Base-by-base conservation (phyloP, 306 rosid species). In the Hippophae tibetana region DNA sequence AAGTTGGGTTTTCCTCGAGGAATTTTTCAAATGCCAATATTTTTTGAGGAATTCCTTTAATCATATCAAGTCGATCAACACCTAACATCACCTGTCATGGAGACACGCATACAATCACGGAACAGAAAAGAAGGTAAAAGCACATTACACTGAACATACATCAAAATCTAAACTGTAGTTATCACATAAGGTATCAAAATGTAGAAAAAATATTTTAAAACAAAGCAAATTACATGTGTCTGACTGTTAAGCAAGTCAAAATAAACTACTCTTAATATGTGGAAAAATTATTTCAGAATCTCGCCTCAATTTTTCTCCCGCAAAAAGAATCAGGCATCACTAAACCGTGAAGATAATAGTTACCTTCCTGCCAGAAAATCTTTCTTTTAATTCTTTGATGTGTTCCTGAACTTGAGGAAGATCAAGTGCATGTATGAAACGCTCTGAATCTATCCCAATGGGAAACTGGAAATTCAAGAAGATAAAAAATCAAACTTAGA, bases 31-130 rank as follows among this genome's bases (percentile, higher is more conserved):
- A 89, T 42, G 97, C 97, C 62, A 89, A 73, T 69, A 89, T 83
- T 79, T 89, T 89, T 72, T 89, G 97, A 68, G 97, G 97, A 69
- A 89, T 89, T 67, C 97, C 97, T 74, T 89, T 89, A 57, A 89
- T 89, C 94, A 85, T 89, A 81, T 89, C 97, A 67, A 89, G 97
- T 45, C 97, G 90, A 70, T 89, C 97, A 45, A 89, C 97, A 47
- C 97, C 97, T 68, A 89, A 67, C 97, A 89, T 89, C 53, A 89
- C 94, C 97, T 89, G 80, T 69, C 60, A 71, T 67, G 68, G 18
- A 58, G 26, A 56, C 72, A 70, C 60, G 77, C 41, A 44, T 45
- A 43, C 10, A 54, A 44, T 53, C 11, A 31, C 3, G 43, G 5
- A 43, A 43, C n/a, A 50, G 48, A 49, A 60, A 56, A 53, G 10